phyloP scores from a whole-genome alignment of 208 protist genomes.

The Acanthamoeba royreba region DNA sequence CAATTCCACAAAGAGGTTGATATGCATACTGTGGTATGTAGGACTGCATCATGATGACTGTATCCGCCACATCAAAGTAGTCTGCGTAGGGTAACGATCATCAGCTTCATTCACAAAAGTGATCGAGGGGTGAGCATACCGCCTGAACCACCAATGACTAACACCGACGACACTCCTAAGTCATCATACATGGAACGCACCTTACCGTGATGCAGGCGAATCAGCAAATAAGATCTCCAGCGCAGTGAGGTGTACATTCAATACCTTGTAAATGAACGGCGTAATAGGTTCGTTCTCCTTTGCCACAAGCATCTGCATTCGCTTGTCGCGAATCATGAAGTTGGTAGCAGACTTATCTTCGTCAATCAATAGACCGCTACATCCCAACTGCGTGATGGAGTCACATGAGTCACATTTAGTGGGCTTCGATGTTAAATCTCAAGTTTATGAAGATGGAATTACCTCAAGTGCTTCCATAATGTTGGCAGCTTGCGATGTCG shows the following conservation, averaged over 20 bases:
- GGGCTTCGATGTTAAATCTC: too few species aligned
- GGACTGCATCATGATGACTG: conserved; percentile 85
- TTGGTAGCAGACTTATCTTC: conserved; percentile 96
- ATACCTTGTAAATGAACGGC: conserved; percentile 81
- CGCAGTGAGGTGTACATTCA: not conserved
- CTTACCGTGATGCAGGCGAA: too few species aligned
- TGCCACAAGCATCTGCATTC: conserved; percentile 89
- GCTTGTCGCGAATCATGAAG: conserved; percentile 91
- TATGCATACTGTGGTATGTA: conserved; percentile 68
- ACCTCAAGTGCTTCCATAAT: conserved; percentile 92
- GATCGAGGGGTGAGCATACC: not conserved
- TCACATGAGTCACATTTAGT: too few species aligned
- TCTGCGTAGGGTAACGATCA: conserved; percentile 48
- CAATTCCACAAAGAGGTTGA: not conserved
- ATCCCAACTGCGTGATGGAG: conserved; percentile 88
- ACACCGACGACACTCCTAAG: conserved; percentile 69
- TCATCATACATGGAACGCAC: conserved; percentile 78
- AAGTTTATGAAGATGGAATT: not conserved
- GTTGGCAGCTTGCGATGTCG: conserved; percentile 90
- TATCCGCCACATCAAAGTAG: conserved; percentile 89
- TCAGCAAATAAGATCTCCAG: too few species aligned
- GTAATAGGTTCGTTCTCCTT: conserved; percentile 90
- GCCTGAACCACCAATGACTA: conserved; percentile 91
- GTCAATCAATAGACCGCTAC: conserved; percentile 87
- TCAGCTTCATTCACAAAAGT: not conserved